phyloP scores from a whole-genome alignment of 2,329 filamentous ascomycete species.

The Thielaviopsis cerberus region DNA sequence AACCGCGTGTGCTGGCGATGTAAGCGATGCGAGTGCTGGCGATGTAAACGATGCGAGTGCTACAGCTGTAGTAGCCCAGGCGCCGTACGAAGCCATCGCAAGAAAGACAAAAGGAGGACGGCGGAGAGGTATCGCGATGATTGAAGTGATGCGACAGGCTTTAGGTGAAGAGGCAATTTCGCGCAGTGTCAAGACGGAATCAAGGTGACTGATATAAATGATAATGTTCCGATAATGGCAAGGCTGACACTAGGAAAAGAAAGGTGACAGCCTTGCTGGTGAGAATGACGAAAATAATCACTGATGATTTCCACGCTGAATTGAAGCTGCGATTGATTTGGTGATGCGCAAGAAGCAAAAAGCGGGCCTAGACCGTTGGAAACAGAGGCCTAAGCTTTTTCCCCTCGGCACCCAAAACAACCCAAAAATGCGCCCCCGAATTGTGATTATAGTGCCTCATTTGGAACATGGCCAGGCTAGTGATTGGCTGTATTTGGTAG shows the following conservation, averaged over 20 bases:
- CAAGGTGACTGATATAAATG: not conserved
- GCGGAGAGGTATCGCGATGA: not conserved
- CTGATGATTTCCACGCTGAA: not conserved
- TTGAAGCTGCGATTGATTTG: not conserved
- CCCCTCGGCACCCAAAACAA: not conserved
- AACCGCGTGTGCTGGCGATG: conserved; percentile 11
- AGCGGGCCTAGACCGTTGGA: not conserved
- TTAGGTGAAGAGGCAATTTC: not conserved
- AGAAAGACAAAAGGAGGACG: not conserved
- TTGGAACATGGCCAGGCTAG: not conserved
- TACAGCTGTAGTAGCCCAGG: not conserved
- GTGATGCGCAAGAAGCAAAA: not conserved
- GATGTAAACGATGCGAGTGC: not conserved
- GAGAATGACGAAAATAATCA: not conserved
- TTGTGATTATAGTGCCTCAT: not conserved
- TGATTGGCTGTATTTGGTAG: not conserved
- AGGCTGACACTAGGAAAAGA: not conserved
- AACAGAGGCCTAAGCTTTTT: not conserved
- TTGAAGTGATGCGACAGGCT: not conserved
- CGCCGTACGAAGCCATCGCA: not conserved
- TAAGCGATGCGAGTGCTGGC: not conserved
- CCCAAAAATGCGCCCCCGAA: not conserved
- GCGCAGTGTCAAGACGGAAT: not conserved
- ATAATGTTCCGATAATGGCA: not conserved
- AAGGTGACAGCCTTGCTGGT: not conserved